These are phyloP conservation scores for Phycomyces blakesleeanus DNA, from an alignment of 192 early-diverging fungal species.

Conservation along the genomic window DNA sequence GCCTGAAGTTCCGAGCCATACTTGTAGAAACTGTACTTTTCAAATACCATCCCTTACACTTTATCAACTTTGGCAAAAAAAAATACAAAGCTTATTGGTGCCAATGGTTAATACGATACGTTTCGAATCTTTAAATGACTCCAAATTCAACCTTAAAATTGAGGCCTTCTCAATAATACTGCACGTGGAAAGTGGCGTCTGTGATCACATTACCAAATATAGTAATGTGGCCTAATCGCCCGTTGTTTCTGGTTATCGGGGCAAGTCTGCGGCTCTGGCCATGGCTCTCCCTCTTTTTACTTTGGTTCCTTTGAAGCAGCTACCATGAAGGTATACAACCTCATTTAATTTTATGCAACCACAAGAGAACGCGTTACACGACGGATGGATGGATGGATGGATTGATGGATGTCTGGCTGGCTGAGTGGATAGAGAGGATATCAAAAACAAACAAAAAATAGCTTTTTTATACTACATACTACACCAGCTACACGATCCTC, in stretches of 20 bases:
- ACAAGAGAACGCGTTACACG: slow-evolving; percentile 4
- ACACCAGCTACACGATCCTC: not conserved
- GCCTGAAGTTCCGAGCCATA: too few species aligned
- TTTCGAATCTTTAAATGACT: too few species aligned
- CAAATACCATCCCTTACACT: too few species aligned
- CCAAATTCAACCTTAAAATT: too few species aligned
- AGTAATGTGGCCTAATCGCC: slow-evolving; percentile 5
- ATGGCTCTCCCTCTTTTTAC: slow-evolving; percentile 21
- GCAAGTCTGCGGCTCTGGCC: not conserved
- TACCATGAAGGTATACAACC: slow-evolving; percentile 22
- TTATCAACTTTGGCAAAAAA: too few species aligned
- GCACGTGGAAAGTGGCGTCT: too few species aligned
- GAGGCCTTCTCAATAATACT: too few species aligned
- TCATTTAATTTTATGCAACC: not conserved
- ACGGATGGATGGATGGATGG: slow-evolving; percentile 15
- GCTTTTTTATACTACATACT: not conserved
- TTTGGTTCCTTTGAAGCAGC: slow-evolving; percentile 16
- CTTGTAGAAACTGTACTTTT: too few species aligned
- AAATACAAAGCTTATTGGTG: too few species aligned
- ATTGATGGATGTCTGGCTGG: slow-evolving; percentile 21
- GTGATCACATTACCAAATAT: too few species aligned
- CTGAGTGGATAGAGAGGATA: slow-evolving; percentile 4
- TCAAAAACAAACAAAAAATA: slow-evolving; percentile 1
- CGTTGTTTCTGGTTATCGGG: slow-evolving; percentile 4
- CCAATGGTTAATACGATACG: too few species aligned